Percentiles rank a stretch among this genome's conserved stretches.
These are phyloP conservation scores for Pascua sp. DNA, from an alignment of 1,284 basidiomycete species.

Conservation along the genomic window DNA sequence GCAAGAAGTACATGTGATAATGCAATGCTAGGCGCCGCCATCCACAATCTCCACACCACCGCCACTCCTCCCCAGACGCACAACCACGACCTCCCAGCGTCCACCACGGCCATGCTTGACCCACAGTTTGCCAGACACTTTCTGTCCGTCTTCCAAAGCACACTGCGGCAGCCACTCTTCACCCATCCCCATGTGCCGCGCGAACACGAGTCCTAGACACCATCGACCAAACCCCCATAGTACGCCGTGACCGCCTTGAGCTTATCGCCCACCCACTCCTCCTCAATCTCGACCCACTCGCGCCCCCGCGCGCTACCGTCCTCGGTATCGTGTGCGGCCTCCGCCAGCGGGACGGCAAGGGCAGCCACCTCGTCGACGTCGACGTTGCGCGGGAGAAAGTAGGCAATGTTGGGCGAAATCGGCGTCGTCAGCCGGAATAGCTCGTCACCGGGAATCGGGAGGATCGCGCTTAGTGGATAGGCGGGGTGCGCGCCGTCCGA, in stretches of 20 bases:
- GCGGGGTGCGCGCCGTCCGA: conserved; percentile 44
- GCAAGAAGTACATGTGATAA: too few species aligned
- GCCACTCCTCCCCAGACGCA: too few species aligned
- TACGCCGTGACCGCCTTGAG: conserved; percentile 56
- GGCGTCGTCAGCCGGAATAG: conserved; percentile 66
- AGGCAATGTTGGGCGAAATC: conserved; percentile 77
- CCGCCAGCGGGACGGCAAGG: conserved; percentile 47
- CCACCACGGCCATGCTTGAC: too few species aligned
- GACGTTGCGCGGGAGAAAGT: conserved; percentile 84
- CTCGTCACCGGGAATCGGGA: conserved; percentile 74
- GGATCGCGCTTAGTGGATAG: conserved; percentile 68
- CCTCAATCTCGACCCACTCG: conserved; percentile 52
- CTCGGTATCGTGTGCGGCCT: conserved; percentile 3
- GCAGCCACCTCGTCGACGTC: conserved; percentile 67
- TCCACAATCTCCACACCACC: too few species aligned
- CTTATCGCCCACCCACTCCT: conserved; percentile 55
- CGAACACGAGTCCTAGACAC: too few species aligned
- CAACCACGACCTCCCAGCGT: too few species aligned
- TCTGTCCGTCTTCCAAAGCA: too few species aligned
- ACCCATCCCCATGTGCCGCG: too few species aligned
- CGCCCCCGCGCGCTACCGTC: conserved; percentile 11
- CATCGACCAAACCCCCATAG: conserved; percentile 50
- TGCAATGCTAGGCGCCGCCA: too few species aligned
- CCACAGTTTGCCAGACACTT: too few species aligned
- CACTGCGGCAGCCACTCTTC: too few species aligned